Evolutionary conservation across 371 early-diverging fungal species (phyloP).

Genomic region (Apophysomyces elegans): DNA sequence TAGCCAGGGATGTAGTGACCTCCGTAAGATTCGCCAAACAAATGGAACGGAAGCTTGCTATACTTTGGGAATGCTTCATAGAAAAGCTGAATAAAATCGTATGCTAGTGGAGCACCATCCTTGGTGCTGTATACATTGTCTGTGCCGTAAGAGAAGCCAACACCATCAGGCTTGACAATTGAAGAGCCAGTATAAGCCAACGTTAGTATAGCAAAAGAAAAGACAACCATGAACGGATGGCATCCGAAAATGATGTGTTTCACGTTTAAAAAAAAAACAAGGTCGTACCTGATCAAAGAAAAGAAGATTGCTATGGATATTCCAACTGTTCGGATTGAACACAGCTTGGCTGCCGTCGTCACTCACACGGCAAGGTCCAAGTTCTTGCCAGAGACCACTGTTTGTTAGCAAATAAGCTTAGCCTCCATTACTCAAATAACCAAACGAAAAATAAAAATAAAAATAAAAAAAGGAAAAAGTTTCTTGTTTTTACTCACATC

Average conservation of each 20-base stretch:
- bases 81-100: slow-evolving; percentile 70
- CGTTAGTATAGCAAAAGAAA: no score
- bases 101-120: slow-evolving; percentile 52
- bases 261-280: not conserved
- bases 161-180: slow-evolving; percentile 61
- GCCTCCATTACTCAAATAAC: not conserved
- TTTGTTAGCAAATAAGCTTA: slow-evolving; percentile 4
- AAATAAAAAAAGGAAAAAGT: no score
- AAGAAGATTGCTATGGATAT: slow-evolving; percentile 75
- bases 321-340: slow-evolving; percentile 75
- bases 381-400: slow-evolving; percentile 84
- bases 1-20: slow-evolving; percentile 79
- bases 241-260: no score
- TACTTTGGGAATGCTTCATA: slow-evolving; percentile 66
- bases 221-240: no score
- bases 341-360: slow-evolving; percentile 49
- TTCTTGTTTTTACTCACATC: slow-evolving; percentile 31
- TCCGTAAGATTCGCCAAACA: slow-evolving; percentile 77
- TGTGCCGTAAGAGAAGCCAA: slow-evolving; percentile 76
- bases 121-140: slow-evolving; percentile 50
- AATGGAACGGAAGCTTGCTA: slow-evolving; percentile 32
- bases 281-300: slow-evolving; percentile 77
- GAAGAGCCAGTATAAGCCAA: no score
- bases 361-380: slow-evolving; percentile 69
- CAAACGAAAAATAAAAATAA: no score